Percentiles rank a stretch among this genome's conserved stretches.
phyloP scores from a whole-genome alignment of 2,329 filamentous ascomycete species.

The Fusarium camptoceras region DNA sequence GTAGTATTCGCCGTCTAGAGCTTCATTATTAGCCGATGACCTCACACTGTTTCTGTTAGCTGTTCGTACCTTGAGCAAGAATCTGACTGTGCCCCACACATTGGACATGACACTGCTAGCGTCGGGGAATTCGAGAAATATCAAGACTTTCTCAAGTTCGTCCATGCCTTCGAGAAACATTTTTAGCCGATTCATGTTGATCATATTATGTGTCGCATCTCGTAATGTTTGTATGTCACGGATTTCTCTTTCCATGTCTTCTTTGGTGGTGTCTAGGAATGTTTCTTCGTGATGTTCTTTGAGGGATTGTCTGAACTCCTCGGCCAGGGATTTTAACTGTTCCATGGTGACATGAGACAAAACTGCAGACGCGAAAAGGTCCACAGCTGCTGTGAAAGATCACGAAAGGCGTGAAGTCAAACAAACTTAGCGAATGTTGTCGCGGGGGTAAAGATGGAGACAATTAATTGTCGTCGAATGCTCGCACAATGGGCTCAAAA shows the following conservation, averaged over 20 bases:
- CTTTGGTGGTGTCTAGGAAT: background rate
- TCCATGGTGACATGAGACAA: background rate
- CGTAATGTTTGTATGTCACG: background rate
- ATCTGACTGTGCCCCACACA: background rate
- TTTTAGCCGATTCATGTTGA: constrained; percentile 12
- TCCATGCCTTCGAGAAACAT: constrained; percentile 7
- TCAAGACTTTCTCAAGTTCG: background rate
- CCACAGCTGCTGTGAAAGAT: background rate
- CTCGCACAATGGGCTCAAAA: background rate
- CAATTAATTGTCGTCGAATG: background rate
- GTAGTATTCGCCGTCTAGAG: background rate
- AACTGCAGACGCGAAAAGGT: background rate
- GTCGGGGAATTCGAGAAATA: background rate
- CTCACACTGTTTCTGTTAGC: fast-evolving
- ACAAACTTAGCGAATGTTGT: background rate
- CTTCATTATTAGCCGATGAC: no score
- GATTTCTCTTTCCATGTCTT: background rate
- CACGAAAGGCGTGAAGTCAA: background rate
- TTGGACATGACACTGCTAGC: background rate
- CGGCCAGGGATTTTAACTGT: background rate
- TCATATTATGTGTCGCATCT: background rate
- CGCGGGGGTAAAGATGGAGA: background rate
- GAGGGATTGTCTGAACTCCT: background rate
- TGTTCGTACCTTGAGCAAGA: background rate
- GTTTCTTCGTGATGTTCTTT: constrained; percentile 2